Conservation (phyloP, 129 eudicot species). For the Arctium minus region DNA sequence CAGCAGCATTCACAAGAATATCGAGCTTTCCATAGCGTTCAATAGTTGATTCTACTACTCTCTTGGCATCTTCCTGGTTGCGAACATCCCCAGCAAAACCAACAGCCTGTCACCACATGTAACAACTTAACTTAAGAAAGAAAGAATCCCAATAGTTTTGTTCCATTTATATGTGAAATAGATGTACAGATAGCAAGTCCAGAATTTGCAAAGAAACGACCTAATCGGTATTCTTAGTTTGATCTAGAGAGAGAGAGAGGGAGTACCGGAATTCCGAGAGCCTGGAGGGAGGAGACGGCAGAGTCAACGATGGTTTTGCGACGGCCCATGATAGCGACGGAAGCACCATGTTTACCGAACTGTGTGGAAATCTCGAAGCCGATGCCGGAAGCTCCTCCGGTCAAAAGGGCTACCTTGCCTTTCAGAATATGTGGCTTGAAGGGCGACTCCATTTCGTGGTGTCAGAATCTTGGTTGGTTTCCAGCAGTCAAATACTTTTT, state of each 20-base stretch:
- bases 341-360: constrained; percentile 92
- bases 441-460: constrained; percentile 54
- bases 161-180: background rate
- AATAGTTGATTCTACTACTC: constrained; percentile 71
- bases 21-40: constrained; percentile 82
- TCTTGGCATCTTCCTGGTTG: constrained; percentile 77
- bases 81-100: constrained; percentile 95
- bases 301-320: constrained; percentile 58
- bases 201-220: too few species aligned
- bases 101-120: constrained; percentile 51
- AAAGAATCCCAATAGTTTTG: too few species aligned
- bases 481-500: background rate
- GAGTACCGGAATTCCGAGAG: constrained; percentile 70
- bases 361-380: constrained; percentile 85
- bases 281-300: constrained; percentile 62
- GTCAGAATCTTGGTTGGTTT: background rate
- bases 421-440: constrained; percentile 59
- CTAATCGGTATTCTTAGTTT: too few species aligned
- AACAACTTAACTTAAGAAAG: background rate
- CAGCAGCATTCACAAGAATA: constrained; percentile 95
- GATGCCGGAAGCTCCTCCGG: constrained; percentile 95
- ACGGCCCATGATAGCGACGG: constrained; percentile 90
- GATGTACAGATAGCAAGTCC: background rate
- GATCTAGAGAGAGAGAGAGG: background rate
- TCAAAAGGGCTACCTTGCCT: constrained; percentile 83